Conservation (phyloP, 2,329 filamentous ascomycete species). For the Colletotrichum spinosum region DNA sequence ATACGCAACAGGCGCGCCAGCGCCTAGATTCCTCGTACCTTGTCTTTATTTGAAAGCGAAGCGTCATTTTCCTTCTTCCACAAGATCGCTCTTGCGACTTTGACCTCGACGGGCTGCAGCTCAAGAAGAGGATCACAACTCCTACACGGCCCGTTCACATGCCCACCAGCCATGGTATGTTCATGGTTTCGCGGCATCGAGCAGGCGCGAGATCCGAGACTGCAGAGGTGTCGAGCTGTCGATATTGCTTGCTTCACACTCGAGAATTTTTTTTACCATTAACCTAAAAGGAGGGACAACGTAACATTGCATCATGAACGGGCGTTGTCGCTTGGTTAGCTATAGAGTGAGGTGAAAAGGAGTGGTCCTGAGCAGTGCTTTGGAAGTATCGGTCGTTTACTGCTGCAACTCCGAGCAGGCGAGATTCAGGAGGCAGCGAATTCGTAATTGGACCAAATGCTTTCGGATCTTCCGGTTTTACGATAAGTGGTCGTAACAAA, state of each 20-base stretch:
- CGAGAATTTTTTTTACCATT: conserved; percentile 17
- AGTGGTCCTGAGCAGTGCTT: conserved; percentile 13
- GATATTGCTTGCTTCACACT: conserved; percentile 28
- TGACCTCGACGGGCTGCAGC: neutral
- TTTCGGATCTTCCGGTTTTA: conserved; percentile 16
- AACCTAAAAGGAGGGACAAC: conserved; percentile 20
- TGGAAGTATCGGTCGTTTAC: conserved; percentile 24
- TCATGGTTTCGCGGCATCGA: conserved; percentile 3
- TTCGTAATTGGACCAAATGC: conserved; percentile 5
- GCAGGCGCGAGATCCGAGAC: conserved; percentile 2
- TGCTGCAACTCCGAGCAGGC: conserved; percentile 13
- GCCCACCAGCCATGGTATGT: neutral
- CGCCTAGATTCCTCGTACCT: conserved; percentile 7
- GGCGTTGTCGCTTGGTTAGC: conserved; percentile 36
- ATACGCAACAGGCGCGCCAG: conserved; percentile 25
- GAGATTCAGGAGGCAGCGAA: conserved; percentile 15
- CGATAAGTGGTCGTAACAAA: neutral
- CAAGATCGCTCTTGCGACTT: conserved; percentile 1
- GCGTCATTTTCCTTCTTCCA: neutral
- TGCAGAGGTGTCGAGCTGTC: neutral
- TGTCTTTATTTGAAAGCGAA: conserved; percentile 16
- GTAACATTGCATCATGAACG: conserved; percentile 32
- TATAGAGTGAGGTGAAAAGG: conserved; percentile 34
- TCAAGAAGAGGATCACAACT: conserved; percentile 10
- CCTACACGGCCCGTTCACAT: conserved; percentile 10